Base-by-base conservation (phyloP, 1,139 yeast species). In the Pichia sp. region DNA sequence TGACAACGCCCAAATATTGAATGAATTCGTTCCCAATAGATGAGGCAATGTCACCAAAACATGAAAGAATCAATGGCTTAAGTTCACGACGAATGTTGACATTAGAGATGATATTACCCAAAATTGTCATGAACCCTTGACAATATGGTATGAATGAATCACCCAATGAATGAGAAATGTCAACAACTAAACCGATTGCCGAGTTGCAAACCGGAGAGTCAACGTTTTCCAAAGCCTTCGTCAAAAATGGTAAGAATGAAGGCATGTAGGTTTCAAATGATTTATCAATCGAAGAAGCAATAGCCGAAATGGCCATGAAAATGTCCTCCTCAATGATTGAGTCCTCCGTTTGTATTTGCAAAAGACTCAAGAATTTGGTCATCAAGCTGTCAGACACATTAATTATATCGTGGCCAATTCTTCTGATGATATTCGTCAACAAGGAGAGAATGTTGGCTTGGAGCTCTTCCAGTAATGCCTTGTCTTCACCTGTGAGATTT, bases 131-230 rank as follows among this genome's bases (percentile, higher is more conserved):
- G 63, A 91, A 80, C 4, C 85, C 85, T 58, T 83, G 83, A 61
- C 88, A 81, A 68, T 88, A 91, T 50, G 85, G 87, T 52, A 78
- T 76, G 59, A 91, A 82, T 43, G 76, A 78, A 37, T 76, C 77
- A 31, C 96, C 96, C 51, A 95, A 75, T 1, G 97, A 87, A 65
- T 90, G 96, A n/a, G 96, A 81, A 61, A 93, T 85, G 70, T 93
- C 99, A n/a, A 97, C 97, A 55, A 93, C 91, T 54, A 95, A 78
- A 4, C 99, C 98, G 55, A 93, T 89, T 2, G 98, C 96, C 13
- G 96, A 87, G 58, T 79, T 80, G 62, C 96, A 84, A 22, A 90
- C 83, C 43, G 91, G 87, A 8, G 90, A 81, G 47, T 89, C 96
- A 10, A 87, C 82, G 68, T 89, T 91, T 62, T 82, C 80, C 59